Evolutionary conservation across 2,329 filamentous ascomycete genomes (phyloP).

Genomic region (Cladorrhinum sp.): DNA sequence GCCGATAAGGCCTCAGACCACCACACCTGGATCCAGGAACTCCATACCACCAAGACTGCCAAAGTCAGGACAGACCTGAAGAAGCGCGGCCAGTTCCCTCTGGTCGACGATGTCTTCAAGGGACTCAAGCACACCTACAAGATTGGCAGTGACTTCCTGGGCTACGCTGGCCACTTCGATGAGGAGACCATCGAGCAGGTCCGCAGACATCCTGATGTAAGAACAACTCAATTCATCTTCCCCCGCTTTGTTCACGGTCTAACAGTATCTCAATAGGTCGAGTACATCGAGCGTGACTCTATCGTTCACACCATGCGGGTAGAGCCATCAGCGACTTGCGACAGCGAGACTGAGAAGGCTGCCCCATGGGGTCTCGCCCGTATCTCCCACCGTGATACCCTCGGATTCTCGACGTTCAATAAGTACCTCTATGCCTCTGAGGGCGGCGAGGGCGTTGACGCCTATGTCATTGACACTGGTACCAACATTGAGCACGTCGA

Average conservation of each 20-base stretch:
- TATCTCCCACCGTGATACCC: conserved; percentile 87
- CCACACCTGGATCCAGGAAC: conserved; percentile 86
- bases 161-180: conserved; percentile 95
- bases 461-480: conserved; percentile 97
- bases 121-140: conserved; percentile 97
- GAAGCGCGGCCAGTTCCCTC: conserved; percentile 76
- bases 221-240: conserved; percentile 40
- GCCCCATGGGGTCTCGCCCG: conserved; percentile 98
- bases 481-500: conserved; percentile 93
- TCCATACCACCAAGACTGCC: conserved; percentile 61
- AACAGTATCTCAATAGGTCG: conserved; percentile 62
- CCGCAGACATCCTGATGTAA: conserved; percentile 93
- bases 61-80: conserved; percentile 79
- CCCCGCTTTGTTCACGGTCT: conserved; percentile 10
- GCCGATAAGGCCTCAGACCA: conserved; percentile 68
- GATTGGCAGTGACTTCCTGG: conserved; percentile 77
- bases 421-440: conserved; percentile 92
- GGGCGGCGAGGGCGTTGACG: conserved; percentile 95
- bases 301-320: conserved; percentile 77
- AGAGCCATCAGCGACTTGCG: conserved; percentile 40
- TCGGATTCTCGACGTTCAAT: conserved; percentile 92
- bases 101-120: conserved; percentile 67
- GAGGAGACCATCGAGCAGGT: conserved; percentile 90
- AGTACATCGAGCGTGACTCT: conserved; percentile 93
- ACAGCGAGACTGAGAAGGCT: conserved; percentile 74